Base-by-base conservation (phyloP, 108 stramenopile genomes). In the Skeletonema potamos region DNA sequence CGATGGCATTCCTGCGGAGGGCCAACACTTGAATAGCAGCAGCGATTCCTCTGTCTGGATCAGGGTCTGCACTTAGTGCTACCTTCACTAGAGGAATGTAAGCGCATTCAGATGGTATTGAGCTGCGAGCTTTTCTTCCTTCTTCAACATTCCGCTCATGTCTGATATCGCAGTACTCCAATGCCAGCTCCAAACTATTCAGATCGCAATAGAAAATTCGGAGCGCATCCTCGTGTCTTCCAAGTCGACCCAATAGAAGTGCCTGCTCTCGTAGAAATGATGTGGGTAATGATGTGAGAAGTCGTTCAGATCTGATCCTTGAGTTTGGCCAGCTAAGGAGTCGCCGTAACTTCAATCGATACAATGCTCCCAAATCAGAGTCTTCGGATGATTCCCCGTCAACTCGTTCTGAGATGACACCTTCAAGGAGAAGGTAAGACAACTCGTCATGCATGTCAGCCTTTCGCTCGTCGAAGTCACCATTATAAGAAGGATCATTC, bases 401-500 rank as follows among this genome's bases (percentile, higher is more conserved):
- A 2, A 85, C 83, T 41, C 89, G 88, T 83, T 95, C 94, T 27
- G 88, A 79, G 62, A 96, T 91, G 10, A 96, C 84, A 15, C 92
- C 95, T 66, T 96, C 95, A 20, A 96, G 80, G 10, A 96, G 71
- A 26, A 94, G 76, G 57, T 84, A 90, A 30, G 86, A 79, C 10
- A 96, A 70, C 64, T 96, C 92, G 74, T 96, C 92, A 63, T 96
- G 95, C 72, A 91, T 85, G 24, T 92, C 86, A 9, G 92, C 78
- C 43, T 85, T 70, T 11, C 67, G 79, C 17, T 88, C 84, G 54
- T 84, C 79, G 24, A 70, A 32, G 15, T 86, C 74, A 61, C 77
- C 64, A 22, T 20, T 36, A 27, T 29, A 62, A 18, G 62, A 37
- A 66, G 84, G 73, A 65, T 84, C 81, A 33, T 73, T 83, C 60